Evolutionary conservation across 768 basidiomycete genomes (phyloP), one percentile per base, ranked within the genome.

Genomic region (Kwoniella mangroviensis): DNA sequence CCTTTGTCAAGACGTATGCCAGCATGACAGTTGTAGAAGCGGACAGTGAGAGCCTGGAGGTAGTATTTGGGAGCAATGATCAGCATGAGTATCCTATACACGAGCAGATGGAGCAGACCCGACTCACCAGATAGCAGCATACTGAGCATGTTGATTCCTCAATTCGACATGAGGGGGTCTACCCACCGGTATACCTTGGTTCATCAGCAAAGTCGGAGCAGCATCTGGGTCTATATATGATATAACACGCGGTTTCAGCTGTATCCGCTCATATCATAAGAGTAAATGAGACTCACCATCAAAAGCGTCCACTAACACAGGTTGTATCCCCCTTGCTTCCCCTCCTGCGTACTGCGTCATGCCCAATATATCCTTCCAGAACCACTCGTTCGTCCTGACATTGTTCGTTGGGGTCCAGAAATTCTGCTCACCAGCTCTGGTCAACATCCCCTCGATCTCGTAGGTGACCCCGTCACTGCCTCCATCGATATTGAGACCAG

Each of bases 131-230:
- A 95, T 99, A 15, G 91, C 88, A 4, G 97, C 93, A 84, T 99
- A 99, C 12, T 93, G 94, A 7, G 92, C 86, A 84, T 99, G 97
- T 45, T 93, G 89, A 83, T 99, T 99, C 58, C 97, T 87, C 55
- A 99, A 84, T 76, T 98, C 93, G 26, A 98, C 89, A 2, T 88
- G 88, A 3, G 93, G 88, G 24, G 90, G 83, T 60, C 93, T 89
- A 52, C 96, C 97, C 56, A 98, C 85, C 2, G 97, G 97, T 56
- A 91, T 86, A 15, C 94, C 97, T 69, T 88, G 89, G 51, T 81
- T 75, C 74, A 82, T 76, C 9, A 83, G 72, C 24, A 76, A 54
- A 7, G 79, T 68, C 15, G 74, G 55, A 0, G 81, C 73, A 19
- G 55, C 68, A 22, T 80, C 90, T 22, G 94, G 94, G 81, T 92